Base-by-base conservation (phyloP, 441 rosid species). In the Erodium moschatum region DNA sequence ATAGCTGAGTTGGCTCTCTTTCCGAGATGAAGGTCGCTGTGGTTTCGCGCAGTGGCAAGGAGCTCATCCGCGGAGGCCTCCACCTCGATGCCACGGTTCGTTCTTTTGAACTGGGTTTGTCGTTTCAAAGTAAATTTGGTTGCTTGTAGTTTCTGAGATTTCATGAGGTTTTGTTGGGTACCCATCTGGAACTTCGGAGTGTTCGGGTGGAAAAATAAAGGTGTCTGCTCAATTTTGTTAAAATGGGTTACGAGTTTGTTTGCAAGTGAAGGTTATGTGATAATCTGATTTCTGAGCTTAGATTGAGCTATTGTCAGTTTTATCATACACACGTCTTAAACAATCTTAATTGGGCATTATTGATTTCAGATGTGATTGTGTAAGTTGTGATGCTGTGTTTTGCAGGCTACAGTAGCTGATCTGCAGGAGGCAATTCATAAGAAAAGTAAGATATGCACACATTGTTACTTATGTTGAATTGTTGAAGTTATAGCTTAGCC, bases 361-460 rank as follows among this genome's bases (percentile, higher is more conserved):
- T 5, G 58, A 15, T 13, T 50, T 15, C 58, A 50, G 58, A 12
- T 15, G 21, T 13, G 60, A 52, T 15, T 52, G 60, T 67, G 3
- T 50, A 16, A 29, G 46, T 73, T 69, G 69, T 16, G 4, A 6
- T 63, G 29, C 46, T 50, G 64, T 69, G 68, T 62, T 70, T 67
- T 69, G 71, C 74, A 92, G 97, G 97, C 93, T 48, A 89, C 88
- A 4, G 93, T 89, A 71, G 88, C 89, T 79, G 93, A 89, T 85
- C 82, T 89, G 79, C 96, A 92, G 79, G 89, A 86, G 69, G 93
- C 89, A 64, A 87, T 92, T 81, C 82, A 92, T 58, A 82, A 83
- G 76, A 73, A 89, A 84, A 89, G 96, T 88, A 74, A 75, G 38
- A 46, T 4, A 31, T 24, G 12, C 62, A 65, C 69, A 1, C 16